Conservation (phyloP, 1,284 basidiomycete species). For the Fistulinella cinereoalba region DNA sequence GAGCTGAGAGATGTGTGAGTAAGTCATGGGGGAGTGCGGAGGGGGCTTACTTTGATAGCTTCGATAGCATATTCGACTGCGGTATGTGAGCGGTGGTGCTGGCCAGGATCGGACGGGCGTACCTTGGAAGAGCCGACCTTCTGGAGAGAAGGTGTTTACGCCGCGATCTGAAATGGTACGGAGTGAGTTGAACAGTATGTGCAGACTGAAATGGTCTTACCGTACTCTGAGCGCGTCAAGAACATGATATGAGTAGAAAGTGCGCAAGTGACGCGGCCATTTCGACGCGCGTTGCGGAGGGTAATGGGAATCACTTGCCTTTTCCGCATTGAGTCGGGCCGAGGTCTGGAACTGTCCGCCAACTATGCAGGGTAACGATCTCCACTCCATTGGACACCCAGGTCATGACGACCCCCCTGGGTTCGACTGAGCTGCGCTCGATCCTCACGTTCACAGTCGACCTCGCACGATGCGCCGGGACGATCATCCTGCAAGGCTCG, state of each 20-base stretch:
- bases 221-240: slow-evolving; percentile 92
- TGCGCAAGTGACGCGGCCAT: slow-evolving; percentile 7
- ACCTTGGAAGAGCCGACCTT: slow-evolving; percentile 93
- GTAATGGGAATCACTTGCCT: slow-evolving; percentile 32
- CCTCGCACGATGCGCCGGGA: slow-evolving; percentile 68
- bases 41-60: slow-evolving; percentile 80
- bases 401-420: neutral
- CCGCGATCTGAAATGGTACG: slow-evolving; percentile 76
- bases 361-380: too few relatives aligned
- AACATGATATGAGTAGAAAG: slow-evolving; percentile 59
- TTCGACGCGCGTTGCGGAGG: slow-evolving; percentile 31
- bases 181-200: slow-evolving; percentile 2
- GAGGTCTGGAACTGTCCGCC: too few relatives aligned
- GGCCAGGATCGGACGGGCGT: slow-evolving; percentile 7
- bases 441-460: slow-evolving; percentile 71
- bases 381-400: too few relatives aligned
- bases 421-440: slow-evolving; percentile 42
- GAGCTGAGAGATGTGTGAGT: slow-evolving; percentile 50
- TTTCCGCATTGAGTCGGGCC: slow-evolving; percentile 13
- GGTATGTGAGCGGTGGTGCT: slow-evolving; percentile 7
- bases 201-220: slow-evolving; percentile 45
- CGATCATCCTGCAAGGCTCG: slow-evolving; percentile 69
- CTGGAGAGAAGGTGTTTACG: slow-evolving; percentile 99
- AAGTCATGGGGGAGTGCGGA: neutral
- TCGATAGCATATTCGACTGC: slow-evolving; percentile 99